Evolutionary conservation across 1,284 basidiomycete genomes (phyloP).

Genomic region (Blastosporella zonata): DNA sequence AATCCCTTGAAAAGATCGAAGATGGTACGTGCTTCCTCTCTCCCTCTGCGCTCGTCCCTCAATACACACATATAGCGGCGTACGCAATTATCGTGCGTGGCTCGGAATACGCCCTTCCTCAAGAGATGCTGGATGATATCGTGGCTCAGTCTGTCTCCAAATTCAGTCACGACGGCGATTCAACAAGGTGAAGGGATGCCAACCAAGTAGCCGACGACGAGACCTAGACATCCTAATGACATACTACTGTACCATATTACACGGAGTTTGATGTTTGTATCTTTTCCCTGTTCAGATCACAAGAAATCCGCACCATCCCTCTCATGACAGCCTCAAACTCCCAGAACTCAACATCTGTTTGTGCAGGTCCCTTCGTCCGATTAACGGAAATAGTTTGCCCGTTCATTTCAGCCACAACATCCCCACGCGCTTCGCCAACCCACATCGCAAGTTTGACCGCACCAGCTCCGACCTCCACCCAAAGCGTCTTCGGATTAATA

Average conservation of each 20-base stretch:
- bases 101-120: constrained; percentile 68
- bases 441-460: constrained; percentile 6
- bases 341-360: constrained; percentile 17
- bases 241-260: neutral
- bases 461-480: constrained; percentile 10
- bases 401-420: constrained; percentile 21
- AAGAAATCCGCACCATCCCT: constrained; percentile 20
- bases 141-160: constrained; percentile 47
- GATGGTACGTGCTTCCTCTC: constrained; percentile 55
- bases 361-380: constrained; percentile 11
- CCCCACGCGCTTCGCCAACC: neutral
- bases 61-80: constrained; percentile 42
- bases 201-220: constrained; percentile 24
- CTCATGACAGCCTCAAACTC: constrained; percentile 20
- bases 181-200: constrained; percentile 22
- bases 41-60: neutral
- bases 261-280: neutral
- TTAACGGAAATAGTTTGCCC: constrained; percentile 16
- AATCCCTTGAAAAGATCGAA: constrained; percentile 93
- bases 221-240: neutral
- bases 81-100: constrained; percentile 68
- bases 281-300: neutral
- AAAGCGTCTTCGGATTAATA: constrained; percentile 3
- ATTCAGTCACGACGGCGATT: constrained; percentile 18
- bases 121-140: constrained; percentile 65